Base-by-base conservation (phyloP, 2,329 filamentous ascomycete genomes). In the Cladosporium colombiae region DNA sequence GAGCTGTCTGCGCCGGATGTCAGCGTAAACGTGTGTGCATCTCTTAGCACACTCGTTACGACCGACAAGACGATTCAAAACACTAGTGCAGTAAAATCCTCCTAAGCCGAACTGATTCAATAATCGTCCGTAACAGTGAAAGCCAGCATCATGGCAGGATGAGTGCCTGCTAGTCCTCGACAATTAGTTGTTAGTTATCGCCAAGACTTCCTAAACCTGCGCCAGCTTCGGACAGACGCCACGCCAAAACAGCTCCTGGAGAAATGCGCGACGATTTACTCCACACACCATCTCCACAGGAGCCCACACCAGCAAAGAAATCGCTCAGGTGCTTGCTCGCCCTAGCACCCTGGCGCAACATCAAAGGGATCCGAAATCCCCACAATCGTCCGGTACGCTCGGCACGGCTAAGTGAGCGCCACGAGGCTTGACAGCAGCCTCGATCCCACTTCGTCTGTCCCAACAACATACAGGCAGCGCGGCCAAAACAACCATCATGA, bases 381-480 rank as follows among this genome's bases (percentile, higher is more conserved):
- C 56, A 59, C 56, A 59, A 21, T 35, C 31, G 33, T 46, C 61
- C 61, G 61, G 61, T 55, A 63, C 61, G 61, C 61, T 56, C 61
- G 61, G 61, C 61, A 63, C 61, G 61, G 61, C 61, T 63, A 63
- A 63, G 61, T 37, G 25, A n/a, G n/a, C 61, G 61, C 61, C 61
- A 63, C 61, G 61, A 63, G 61, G 61, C 61, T 63, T 63, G 61
- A 63, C 61, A 63, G 29, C 29, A 53, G 31, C 55, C 55, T 62
- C 59, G 29, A 29, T 59, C 29, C 58, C 58, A 61, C 56, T 59
- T 61, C 40, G 58, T n/a, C 58, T 33, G 33, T 52, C 59, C 31
- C 59, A 61, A 61, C 58, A 27, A 13, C 58, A 49, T 29, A 29
- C 27, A 29, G 6, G 27, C 27, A 29, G 27, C 27, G 16, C 5